These are phyloP conservation scores for Exsudoporus frostii DNA, from an alignment of 768 basidiomycete species.

Conservation along the genomic window DNA sequence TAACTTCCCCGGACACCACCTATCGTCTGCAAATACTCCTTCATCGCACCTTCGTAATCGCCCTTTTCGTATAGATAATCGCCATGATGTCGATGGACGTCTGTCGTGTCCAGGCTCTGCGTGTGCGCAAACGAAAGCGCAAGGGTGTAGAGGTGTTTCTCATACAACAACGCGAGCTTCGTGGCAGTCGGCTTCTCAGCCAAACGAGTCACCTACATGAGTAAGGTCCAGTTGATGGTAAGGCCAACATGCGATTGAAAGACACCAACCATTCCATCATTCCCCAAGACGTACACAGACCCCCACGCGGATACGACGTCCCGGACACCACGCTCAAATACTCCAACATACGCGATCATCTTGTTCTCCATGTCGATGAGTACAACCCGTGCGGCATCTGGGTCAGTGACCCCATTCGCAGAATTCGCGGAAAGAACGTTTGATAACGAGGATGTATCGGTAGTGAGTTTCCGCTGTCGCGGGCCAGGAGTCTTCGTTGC, in stretches of 20 bases:
- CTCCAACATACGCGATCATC: slow-evolving; percentile 78
- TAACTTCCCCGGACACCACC: slow-evolving; percentile 90
- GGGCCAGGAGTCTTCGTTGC: slow-evolving; percentile 49
- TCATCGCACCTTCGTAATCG: slow-evolving; percentile 92
- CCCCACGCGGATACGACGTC: slow-evolving; percentile 83
- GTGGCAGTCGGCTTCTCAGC: slow-evolving; percentile 76
- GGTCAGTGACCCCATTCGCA: slow-evolving; percentile 38
- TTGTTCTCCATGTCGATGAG: slow-evolving; percentile 93
- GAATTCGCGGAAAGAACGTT: slow-evolving; percentile 27
- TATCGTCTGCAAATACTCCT: slow-evolving; percentile 87
- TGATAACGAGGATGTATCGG: slow-evolving; percentile 8
- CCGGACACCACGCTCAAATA: slow-evolving; percentile 79
- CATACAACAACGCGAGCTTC: slow-evolving; percentile 86
- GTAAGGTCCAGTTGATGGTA: background rate
- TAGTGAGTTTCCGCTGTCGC: slow-evolving; percentile 25
- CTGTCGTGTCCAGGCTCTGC: slow-evolving; percentile 77
- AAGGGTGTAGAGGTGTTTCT: slow-evolving; percentile 71
- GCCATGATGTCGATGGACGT: slow-evolving; percentile 87
- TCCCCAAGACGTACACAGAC: slow-evolving; percentile 72
- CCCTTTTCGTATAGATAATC: slow-evolving; percentile 89
- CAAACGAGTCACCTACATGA: slow-evolving; percentile 55
- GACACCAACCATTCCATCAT: slow-evolving; percentile 66
- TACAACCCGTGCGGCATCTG: slow-evolving; percentile 74
- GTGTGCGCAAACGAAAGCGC: slow-evolving; percentile 83
- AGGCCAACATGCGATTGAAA: background rate